Percentiles rank a stretch among this genome's conserved stretches.
Evolutionary conservation across 1,284 basidiomycete genomes (phyloP).

Genomic region (Tilletia caries): DNA sequence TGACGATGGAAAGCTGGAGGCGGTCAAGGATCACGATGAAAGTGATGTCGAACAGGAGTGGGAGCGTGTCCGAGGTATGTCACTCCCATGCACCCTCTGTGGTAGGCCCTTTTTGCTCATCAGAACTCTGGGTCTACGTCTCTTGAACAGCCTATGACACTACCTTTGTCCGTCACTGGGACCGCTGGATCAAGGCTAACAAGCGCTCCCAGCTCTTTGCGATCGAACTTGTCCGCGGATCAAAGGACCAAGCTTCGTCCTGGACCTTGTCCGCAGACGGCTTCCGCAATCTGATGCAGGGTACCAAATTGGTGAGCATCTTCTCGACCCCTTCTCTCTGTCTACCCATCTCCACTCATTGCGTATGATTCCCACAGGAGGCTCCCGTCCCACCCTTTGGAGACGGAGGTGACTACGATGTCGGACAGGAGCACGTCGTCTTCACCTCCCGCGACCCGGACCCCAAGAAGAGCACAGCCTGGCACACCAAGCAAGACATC

Average conservation of each 20-base stretch:
- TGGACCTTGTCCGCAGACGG: slow-evolving; percentile 16
- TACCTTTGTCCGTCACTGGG: slow-evolving; percentile 34
- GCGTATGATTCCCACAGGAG: slow-evolving; percentile 9
- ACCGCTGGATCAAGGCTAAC: slow-evolving; percentile 28
- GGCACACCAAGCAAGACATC: slow-evolving; percentile 36
- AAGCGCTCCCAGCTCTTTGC: slow-evolving; percentile 34
- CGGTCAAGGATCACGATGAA: slow-evolving; percentile 23
- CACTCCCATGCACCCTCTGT: not conserved
- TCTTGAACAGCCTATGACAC: slow-evolving; percentile 24
- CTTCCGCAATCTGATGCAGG: slow-evolving; percentile 25
- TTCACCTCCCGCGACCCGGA: slow-evolving; percentile 42
- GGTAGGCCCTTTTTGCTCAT: not conserved
- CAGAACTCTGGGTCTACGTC: not conserved
- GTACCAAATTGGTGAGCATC: slow-evolving; percentile 24
- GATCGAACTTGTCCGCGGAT: slow-evolving; percentile 19
- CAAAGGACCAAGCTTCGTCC: slow-evolving; percentile 1
- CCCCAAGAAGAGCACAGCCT: slow-evolving; percentile 26
- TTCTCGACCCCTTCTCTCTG: not conserved
- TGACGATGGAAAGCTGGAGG: slow-evolving; percentile 28
- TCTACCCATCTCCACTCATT: not conserved
- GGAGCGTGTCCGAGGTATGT: slow-evolving; percentile 21
- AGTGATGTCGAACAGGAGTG: slow-evolving; percentile 22
- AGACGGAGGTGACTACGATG: slow-evolving; percentile 27
- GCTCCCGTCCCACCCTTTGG: slow-evolving; percentile 38
- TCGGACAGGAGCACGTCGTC: slow-evolving; percentile 22